Percentiles rank a stretch among this genome's conserved stretches.
Conservation (phyloP, 805 yeast species). For the Phaffomyces antillensis region DNA sequence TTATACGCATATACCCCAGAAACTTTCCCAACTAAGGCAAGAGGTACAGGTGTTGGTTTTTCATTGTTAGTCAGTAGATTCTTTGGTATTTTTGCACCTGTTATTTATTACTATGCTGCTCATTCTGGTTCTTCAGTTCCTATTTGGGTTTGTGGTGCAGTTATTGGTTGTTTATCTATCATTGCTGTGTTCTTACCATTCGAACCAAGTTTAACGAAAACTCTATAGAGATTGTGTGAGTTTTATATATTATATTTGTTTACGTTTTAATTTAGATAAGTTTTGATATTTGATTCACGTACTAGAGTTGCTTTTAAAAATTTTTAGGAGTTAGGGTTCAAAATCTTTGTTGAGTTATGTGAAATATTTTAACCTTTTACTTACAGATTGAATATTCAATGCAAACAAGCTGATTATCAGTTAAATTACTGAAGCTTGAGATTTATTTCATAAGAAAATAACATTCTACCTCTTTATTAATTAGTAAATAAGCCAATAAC, state of each 20-base stretch:
- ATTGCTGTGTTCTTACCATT: slow-evolving; percentile 40
- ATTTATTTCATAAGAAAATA: too few relatives aligned
- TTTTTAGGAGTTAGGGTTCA: too few relatives aligned
- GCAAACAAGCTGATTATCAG: too few relatives aligned
- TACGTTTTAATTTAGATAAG: too few relatives aligned
- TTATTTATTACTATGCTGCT: slow-evolving; percentile 41
- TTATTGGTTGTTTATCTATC: slow-evolving; percentile 41
- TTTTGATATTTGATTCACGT: too few relatives aligned
- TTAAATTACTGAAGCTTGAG: too few relatives aligned
- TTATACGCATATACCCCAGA: slow-evolving; percentile 65
- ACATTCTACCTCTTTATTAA: too few relatives aligned
- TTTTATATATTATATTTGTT: not conserved
- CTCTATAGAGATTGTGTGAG: slow-evolving; percentile 17
- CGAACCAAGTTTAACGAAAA: slow-evolving; percentile 37
- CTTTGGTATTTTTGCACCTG: slow-evolving; percentile 52
- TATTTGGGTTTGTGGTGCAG: slow-evolving; percentile 53
- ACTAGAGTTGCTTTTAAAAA: too few relatives aligned
- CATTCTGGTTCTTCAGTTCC: slow-evolving; percentile 47
- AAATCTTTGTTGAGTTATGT: too few relatives aligned
- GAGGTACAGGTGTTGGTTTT: slow-evolving; percentile 57
- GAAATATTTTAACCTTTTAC: too few relatives aligned
- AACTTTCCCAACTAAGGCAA: slow-evolving; percentile 43
- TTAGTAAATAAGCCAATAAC: too few relatives aligned
- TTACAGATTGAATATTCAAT: too few relatives aligned
- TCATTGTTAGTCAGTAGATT: slow-evolving; percentile 49